Evolutionary conservation across 352 stramenopile species (phyloP).

Genomic region (Pythium guiyangense): DNA sequence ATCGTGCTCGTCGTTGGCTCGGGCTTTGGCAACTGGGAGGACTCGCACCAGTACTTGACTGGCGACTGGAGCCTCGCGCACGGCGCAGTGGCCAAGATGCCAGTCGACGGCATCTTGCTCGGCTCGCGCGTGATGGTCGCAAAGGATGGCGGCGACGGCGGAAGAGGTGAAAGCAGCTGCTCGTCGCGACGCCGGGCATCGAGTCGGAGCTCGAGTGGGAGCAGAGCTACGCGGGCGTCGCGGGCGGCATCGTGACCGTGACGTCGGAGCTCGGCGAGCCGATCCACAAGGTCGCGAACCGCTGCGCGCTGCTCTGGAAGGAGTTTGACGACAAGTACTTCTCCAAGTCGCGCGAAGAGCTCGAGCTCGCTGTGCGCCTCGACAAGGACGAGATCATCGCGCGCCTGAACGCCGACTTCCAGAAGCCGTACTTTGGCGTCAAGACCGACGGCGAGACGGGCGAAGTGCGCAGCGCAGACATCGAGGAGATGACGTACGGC

Average conservation of each 20-base stretch:
- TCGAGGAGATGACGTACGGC: too few relatives aligned
- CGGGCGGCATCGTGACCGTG: constrained; percentile 77
- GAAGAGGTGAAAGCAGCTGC: constrained; percentile 79
- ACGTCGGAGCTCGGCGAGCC: constrained; percentile 82
- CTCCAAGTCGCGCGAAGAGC: constrained; percentile 63
- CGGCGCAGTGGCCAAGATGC: constrained; percentile 60
- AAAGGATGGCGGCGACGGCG: constrained; percentile 80
- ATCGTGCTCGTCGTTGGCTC: constrained; percentile 82
- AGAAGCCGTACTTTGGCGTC: too few relatives aligned
- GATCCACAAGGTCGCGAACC: constrained; percentile 84
- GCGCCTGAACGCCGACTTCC: too few relatives aligned
- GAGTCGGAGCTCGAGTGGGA: too few relatives aligned
- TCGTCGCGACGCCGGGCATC: constrained; percentile 79
- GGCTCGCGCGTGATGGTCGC: constrained; percentile 84
- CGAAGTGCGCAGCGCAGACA: too few relatives aligned
- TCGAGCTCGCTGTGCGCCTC: constrained; percentile 60
- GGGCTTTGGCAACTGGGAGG: constrained; percentile 82
- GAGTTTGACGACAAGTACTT: constrained; percentile 89
- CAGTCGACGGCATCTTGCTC: constrained; percentile 77
- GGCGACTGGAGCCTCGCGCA: constrained; percentile 74
- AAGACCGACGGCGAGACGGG: too few relatives aligned
- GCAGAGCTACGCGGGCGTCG: constrained; percentile 59
- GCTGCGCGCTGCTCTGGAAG: constrained; percentile 69
- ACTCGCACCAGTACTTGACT: constrained; percentile 76
- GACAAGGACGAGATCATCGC: too few relatives aligned